Percentiles rank a stretch among this genome's conserved stretches.
Conservation (phyloP, 2,329 filamentous ascomycete genomes). For the Arthroderma sp. region DNA sequence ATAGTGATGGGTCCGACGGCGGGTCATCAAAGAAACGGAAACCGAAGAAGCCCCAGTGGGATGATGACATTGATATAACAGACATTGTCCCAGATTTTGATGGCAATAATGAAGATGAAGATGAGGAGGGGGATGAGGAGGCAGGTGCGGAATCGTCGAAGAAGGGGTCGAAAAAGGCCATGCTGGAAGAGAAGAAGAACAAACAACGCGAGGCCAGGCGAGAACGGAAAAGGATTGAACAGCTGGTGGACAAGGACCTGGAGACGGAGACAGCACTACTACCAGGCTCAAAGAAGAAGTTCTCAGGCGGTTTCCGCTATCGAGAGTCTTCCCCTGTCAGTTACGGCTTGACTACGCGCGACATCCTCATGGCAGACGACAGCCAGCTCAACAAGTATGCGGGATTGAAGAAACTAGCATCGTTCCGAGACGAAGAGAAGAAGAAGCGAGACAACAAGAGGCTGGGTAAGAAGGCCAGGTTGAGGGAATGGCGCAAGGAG, state of each 20-base stretch:
- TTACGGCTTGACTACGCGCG: conserved; percentile 77
- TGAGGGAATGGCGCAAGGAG: conserved; percentile 71
- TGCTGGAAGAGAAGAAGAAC: conserved; percentile 39
- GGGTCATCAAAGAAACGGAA: conserved; percentile 45
- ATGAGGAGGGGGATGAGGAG: conserved; percentile 30
- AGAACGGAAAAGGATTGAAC: conserved; percentile 72
- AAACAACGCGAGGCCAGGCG: conserved; percentile 61
- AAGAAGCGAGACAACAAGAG: conserved; percentile 80
- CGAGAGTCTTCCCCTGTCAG: conserved; percentile 82
- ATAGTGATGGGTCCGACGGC: conserved; percentile 26
- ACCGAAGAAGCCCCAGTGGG: conserved; percentile 77
- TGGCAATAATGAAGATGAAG: conserved; percentile 43
- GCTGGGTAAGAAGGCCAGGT: conserved; percentile 79
- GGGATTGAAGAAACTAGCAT: conserved; percentile 85
- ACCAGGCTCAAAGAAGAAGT: conserved; percentile 39
- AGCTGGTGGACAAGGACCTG: conserved; percentile 69
- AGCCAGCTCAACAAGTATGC: conserved; percentile 76
- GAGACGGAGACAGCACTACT: conserved; percentile 56
- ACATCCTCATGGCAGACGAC: conserved; percentile 86
- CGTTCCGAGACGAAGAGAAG: conserved; percentile 77
- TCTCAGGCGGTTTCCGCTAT: conserved; percentile 61
- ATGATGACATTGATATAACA: conserved; percentile 95
- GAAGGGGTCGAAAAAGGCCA: conserved; percentile 30
- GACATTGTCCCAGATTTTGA: conserved; percentile 76
- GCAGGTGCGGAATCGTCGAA: conserved; percentile 22